Evolutionary conservation across 352 stramenopile species (phyloP).

Genomic region (Plasmopara viticola): DNA sequence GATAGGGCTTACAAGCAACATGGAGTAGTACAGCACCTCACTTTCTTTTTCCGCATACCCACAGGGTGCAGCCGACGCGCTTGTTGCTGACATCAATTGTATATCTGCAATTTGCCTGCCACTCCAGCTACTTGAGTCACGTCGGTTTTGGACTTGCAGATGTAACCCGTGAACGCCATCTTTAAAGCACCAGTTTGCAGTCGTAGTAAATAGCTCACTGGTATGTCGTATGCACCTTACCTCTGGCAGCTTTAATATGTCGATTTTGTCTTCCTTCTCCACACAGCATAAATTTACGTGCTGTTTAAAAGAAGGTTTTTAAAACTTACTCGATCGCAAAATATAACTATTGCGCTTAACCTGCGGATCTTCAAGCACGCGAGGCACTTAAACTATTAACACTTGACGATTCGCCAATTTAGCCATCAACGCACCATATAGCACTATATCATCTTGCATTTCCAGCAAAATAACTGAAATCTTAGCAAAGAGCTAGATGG

Average conservation of each 20-base stretch:
- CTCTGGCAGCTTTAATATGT: conserved; percentile 77
- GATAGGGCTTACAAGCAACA: conserved; percentile 68
- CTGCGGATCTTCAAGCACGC: conserved; percentile 48
- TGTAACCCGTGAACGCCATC: conserved; percentile 83
- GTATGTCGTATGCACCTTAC: conserved; percentile 19
- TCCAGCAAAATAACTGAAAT: too few species aligned
- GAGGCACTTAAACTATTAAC: background rate
- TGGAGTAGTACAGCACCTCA: conserved; percentile 65
- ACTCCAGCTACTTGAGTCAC: conserved; percentile 59
- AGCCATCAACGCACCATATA: conserved; percentile 48
- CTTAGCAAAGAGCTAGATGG: too few species aligned
- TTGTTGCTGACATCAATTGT: conserved; percentile 61
- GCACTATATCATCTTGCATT: conserved; percentile 72
- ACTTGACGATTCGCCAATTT: background rate
- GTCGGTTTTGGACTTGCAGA: conserved; percentile 51
- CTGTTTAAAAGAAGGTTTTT: conserved; percentile 24
- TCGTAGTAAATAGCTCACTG: too few species aligned
- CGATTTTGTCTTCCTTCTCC: conserved; percentile 40
- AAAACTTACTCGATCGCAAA: too few species aligned
- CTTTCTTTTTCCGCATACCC: conserved; percentile 55
- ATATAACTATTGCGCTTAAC: conserved; percentile 19
- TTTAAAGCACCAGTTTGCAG: conserved; percentile 17
- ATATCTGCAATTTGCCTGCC: conserved; percentile 42
- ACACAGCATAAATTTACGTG: conserved; percentile 43
- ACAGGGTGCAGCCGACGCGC: conserved; percentile 53